These are phyloP conservation scores for Tricholoma furcatifolium DNA, from an alignment of 768 basidiomycete genomes.

Conservation along the genomic window DNA sequence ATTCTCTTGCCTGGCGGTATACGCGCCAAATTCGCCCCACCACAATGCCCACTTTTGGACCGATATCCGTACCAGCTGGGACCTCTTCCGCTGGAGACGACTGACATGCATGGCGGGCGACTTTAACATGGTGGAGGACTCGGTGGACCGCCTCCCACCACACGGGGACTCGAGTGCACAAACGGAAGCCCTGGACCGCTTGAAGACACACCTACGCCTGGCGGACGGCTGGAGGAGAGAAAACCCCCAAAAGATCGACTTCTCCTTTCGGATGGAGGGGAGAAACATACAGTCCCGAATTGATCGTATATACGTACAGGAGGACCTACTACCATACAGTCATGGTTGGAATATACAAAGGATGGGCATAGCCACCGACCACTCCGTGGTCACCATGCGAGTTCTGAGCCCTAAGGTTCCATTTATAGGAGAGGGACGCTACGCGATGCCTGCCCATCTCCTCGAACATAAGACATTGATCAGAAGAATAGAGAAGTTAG, in stretches of 20 bases:
- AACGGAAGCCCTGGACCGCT: not conserved
- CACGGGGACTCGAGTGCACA: not conserved
- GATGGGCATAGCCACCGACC: constrained; percentile 2
- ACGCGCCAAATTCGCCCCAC: constrained; percentile 29
- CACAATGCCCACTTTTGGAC: constrained; percentile 31
- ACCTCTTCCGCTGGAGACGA: constrained; percentile 9
- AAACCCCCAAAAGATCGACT: not conserved
- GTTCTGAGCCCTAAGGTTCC: not conserved
- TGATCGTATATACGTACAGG: not conserved
- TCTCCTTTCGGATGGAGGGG: no score
- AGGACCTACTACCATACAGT: not conserved
- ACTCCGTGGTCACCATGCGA: not conserved
- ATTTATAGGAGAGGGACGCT: no score
- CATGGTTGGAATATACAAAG: constrained; percentile 3
- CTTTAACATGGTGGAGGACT: no score
- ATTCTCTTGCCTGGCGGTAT: constrained; percentile 29
- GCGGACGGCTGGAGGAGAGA: constrained; percentile 7
- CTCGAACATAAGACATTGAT: not conserved
- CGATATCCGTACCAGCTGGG: constrained; percentile 8
- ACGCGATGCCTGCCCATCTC: not conserved
- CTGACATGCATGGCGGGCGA: no score
- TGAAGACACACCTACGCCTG: not conserved
- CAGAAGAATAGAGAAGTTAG: not conserved
- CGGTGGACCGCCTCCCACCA: not conserved
- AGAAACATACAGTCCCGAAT: no score